Evolutionary conservation across 768 basidiomycete genomes (phyloP).

Genomic region (Russula compacta): DNA sequence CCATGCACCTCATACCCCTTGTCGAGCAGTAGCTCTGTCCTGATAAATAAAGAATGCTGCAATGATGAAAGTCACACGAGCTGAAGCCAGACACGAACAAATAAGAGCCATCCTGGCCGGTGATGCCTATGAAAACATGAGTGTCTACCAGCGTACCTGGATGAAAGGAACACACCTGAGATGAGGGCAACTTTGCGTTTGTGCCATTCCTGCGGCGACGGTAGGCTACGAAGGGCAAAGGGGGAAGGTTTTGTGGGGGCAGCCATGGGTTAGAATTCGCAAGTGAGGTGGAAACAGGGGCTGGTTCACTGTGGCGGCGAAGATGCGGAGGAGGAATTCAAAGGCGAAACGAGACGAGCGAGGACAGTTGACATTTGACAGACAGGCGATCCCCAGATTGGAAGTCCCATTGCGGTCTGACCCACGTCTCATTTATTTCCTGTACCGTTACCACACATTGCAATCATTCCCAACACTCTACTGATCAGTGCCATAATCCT

Average conservation of each 20-base stretch:
- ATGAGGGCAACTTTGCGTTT: slow-evolving; percentile 92
- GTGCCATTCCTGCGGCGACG: slow-evolving; percentile 71
- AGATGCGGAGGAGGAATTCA: background rate
- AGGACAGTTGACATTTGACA: too few species aligned
- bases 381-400: too few species aligned
- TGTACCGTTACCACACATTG: too few species aligned
- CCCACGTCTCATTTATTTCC: too few species aligned
- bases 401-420: too few species aligned
- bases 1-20: slow-evolving; percentile 93
- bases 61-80: slow-evolving; percentile 14
- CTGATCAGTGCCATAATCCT: too few species aligned
- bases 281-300: background rate
- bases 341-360: too few species aligned
- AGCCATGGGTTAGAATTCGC: slow-evolving; percentile 31
- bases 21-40: slow-evolving; percentile 72
- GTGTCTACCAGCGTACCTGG: slow-evolving; percentile 7
- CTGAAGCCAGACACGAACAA: slow-evolving; percentile 43
- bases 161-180: slow-evolving; percentile 46
- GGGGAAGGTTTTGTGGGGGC: slow-evolving; percentile 23
- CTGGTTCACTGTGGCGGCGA: too few species aligned
- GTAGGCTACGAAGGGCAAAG: slow-evolving; percentile 41
- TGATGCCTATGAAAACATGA: slow-evolving; percentile 55
- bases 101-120: slow-evolving; percentile 95
- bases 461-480: too few species aligned
- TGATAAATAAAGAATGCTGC: slow-evolving; percentile 25